A percentile compares a stretch with the other conserved stretches of the same genome.
These are phyloP conservation scores for Fragilariopsis cylindrus DNA, from an alignment of 108 stramenopile genomes.

Conservation along the genomic window DNA sequence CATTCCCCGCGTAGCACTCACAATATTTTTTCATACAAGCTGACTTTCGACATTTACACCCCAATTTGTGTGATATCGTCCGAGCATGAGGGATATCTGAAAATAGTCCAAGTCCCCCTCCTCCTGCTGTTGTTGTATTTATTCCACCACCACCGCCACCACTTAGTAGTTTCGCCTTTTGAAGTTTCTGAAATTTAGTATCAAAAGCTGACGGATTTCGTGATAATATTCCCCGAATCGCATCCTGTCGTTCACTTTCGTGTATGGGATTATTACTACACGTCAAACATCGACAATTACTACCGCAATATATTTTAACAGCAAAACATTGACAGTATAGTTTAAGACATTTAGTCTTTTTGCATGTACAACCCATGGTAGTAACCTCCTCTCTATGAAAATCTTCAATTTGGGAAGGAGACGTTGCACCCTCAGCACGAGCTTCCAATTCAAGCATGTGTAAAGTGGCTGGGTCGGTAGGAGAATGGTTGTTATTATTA, in stretches of 20 bases:
- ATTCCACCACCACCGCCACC: not conserved
- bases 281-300: slow-evolving; percentile 64
- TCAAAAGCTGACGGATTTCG: slow-evolving; percentile 91
- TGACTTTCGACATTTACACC: slow-evolving; percentile 94
- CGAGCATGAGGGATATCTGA: slow-evolving; percentile 20
- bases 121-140: slow-evolving; percentile 37
- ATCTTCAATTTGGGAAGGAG: slow-evolving; percentile 40
- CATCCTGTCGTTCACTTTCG: slow-evolving; percentile 65
- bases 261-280: slow-evolving; percentile 73
- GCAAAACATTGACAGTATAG: slow-evolving; percentile 98
- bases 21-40: slow-evolving; percentile 96
- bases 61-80: slow-evolving; percentile 81
- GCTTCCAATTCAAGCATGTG: slow-evolving; percentile 21
- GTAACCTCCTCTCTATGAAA: slow-evolving; percentile 42
- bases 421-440: slow-evolving; percentile 33
- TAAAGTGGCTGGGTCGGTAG: slow-evolving; percentile 3
- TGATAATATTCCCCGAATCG: slow-evolving; percentile 76
- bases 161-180: not conserved
- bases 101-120: not conserved
- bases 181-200: slow-evolving; percentile 73
- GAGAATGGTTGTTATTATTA: not conserved
- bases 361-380: slow-evolving; percentile 90
- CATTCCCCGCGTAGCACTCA: slow-evolving; percentile 90
- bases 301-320: slow-evolving; percentile 60
- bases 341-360: slow-evolving; percentile 96